phyloP scores from a whole-genome alignment of 73 alveolate genomes.

The Stentor coeruleus region DNA sequence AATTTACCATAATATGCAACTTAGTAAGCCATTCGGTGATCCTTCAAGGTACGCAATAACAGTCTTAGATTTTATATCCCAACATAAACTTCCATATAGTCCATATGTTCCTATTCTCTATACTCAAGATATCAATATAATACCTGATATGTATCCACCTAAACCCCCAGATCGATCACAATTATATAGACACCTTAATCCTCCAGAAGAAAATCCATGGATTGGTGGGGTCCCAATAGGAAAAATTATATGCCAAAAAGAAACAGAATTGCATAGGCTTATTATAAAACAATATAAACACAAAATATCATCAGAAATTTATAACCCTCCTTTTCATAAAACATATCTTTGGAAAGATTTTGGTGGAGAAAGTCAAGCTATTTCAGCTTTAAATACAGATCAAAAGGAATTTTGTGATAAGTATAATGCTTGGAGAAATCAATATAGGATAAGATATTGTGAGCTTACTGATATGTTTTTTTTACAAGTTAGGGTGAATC shows the following conservation, averaged over 20 bases:
- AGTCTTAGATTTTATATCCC: background rate
- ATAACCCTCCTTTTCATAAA: constrained; percentile 17
- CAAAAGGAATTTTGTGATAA: background rate
- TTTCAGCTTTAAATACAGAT: background rate
- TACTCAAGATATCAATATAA: background rate
- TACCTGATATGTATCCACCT: constrained; percentile 7
- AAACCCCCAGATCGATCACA: constrained; percentile 26
- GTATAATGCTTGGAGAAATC: constrained; percentile 6
- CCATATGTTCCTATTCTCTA: constrained; percentile 2
- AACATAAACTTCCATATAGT: background rate
- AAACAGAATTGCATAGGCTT: background rate
- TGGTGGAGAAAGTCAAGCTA: background rate
- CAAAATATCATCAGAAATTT: background rate
- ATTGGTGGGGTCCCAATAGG: constrained; percentile 21
- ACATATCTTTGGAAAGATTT: background rate
- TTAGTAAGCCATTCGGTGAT: background rate
- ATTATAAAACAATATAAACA: background rate
- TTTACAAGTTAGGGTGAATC: constrained; percentile 16
- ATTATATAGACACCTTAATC: background rate
- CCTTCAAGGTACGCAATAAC: background rate
- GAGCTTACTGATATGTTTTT: constrained; percentile 23
- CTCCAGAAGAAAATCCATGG: constrained; percentile 10
- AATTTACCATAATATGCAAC: too few relatives aligned
- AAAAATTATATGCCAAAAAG: background rate
- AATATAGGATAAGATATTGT: constrained; percentile 11